A percentile compares a stretch with the other conserved stretches of the same genome.
Conservation (phyloP, 805 yeast species). For the Teunomyces barrocoloradensis region DNA sequence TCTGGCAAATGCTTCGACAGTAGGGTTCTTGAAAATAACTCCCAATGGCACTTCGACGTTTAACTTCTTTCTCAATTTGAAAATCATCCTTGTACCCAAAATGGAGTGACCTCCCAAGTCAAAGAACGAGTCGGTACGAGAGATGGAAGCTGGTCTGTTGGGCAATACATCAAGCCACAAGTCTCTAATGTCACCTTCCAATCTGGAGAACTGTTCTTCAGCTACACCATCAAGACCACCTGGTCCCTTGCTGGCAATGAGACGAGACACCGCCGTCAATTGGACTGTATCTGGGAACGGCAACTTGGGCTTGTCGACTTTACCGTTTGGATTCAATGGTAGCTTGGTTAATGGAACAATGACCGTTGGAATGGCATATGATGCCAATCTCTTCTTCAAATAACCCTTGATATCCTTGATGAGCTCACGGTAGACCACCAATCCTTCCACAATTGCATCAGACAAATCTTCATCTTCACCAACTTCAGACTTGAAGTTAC, state of each 20-base stretch:
- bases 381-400: constrained; percentile 83
- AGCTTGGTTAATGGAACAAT: constrained; percentile 82
- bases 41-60: constrained; percentile 86
- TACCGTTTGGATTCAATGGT: constrained; percentile 97
- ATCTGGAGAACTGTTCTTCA: constrained; percentile 48
- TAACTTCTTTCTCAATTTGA: constrained; percentile 77
- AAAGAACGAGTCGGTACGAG: constrained; percentile 85
- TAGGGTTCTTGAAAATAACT: constrained; percentile 84
- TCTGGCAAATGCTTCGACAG: constrained; percentile 72
- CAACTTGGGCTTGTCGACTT: constrained; percentile 93
- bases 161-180: constrained; percentile 88
- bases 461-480: constrained; percentile 40
- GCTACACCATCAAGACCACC: constrained; percentile 41
- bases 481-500: constrained; percentile 47
- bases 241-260: constrained; percentile 34
- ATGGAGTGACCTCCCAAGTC: constrained; percentile 98
- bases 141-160: constrained; percentile 72
- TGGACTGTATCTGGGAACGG: constrained; percentile 94
- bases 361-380: constrained; percentile 89
- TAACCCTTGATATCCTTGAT: constrained; percentile 74
- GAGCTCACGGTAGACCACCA: constrained; percentile 71
- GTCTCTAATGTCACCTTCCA: constrained; percentile 69
- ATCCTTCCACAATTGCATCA: constrained; percentile 74
- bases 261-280: constrained; percentile 66
- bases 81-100: constrained; percentile 94